Base-by-base conservation (phyloP, 257 asterid genomes). In the Cinchona pubescens region DNA sequence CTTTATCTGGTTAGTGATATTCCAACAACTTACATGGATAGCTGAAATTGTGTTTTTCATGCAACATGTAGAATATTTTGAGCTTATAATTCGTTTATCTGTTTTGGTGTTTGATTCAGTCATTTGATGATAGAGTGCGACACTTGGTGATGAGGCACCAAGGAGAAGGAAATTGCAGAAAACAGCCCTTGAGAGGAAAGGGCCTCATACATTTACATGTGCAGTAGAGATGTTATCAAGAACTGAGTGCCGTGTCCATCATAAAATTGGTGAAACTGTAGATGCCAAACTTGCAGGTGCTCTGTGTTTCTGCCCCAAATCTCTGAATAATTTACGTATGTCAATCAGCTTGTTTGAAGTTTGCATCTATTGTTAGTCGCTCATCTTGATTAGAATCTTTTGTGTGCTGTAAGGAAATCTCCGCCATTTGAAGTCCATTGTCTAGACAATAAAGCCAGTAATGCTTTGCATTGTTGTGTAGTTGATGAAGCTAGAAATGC, bases 61-160 rank as follows among this genome's bases (percentile, higher is more conserved):
- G n/a, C n/a, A n/a, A n/a, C n/a, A n/a, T 13, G 61, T 43, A 59
- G 59, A 72, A 7, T 40, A 0, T 59, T 38, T n/a, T 29, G 7
- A 32, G 18, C 43, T 15, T 71, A 15, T 25, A 29, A 14, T 72
- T 38, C 7, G 60, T 32, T 51, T 29, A 62, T 9, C 19, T 4
- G 29, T 62, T 38, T 16, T 51, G 55, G 13, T 72, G n/a, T 58
- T 7, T 76, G 79, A 64, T 61, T 81, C n/a, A n/a, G n/a, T 72
- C 18, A 19, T 75, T 74, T 63, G 60, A 70, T 72, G 69, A 78
- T 86, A 94, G 99, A 94, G 97, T 83, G 99, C 92, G 77, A 94
- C 99, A 61, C 91, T 94, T 29, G 99, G 99, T 61, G 99, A 94
- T 71, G 99, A 94, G 87, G 99, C 92, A 86, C n/a, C n/a, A n/a